Evolutionary conservation across 1,284 basidiomycete species (phyloP), one percentile per base, ranked within the genome.

Genomic region (Dichomitus squalens): DNA sequence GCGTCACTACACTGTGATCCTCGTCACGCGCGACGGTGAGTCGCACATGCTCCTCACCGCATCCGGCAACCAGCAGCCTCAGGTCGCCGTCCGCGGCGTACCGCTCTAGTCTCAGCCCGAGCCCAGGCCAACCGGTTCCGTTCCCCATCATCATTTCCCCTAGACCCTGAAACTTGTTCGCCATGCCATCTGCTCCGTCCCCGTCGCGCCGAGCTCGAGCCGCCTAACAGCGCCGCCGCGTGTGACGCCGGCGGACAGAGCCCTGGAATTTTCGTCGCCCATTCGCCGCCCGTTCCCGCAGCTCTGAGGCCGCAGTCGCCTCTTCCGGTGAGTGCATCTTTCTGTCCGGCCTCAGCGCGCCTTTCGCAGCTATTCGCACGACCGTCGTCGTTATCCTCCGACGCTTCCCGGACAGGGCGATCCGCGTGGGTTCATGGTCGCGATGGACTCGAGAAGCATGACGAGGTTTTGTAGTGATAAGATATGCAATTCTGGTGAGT

Each of bases 111-210:
- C 35, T n/a, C 11, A 16, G 23, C 21, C 39, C 16, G 41, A n/a
- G 51, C 27, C 40, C 21, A 23, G 43, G 20, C 49, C 47, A 35
- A 27, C 39, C 38, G 21, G 29, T 35, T 23, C 43, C 46, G 36
- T 36, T 38, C 40, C 31, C 39, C 49, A 51, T 31, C 54, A 46
- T 40, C 49, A 39, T 39, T 25, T 47, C 47, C 36, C 16, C 21
- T 34, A 11, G 7, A 39, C 51, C 20, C 25, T 52, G 55, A 63
- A 60, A 58, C 53, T 60, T 60, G 58, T 56, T 50, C 53, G 58
- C 57, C 35, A 35, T 52, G 49, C 18, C 51, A n/a, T 47, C n/a
- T n/a, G n/a, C n/a, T n/a, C n/a, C 41, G 47, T 49, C 53, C 18
- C 53, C 47, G 47, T 49, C 53, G 48, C 44, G 53, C 53, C 39